Percentiles rank a stretch among this genome's conserved stretches.
phyloP scores from a whole-genome alignment of 192 early-diverging fungal species.

The Backusella australiensis region DNA sequence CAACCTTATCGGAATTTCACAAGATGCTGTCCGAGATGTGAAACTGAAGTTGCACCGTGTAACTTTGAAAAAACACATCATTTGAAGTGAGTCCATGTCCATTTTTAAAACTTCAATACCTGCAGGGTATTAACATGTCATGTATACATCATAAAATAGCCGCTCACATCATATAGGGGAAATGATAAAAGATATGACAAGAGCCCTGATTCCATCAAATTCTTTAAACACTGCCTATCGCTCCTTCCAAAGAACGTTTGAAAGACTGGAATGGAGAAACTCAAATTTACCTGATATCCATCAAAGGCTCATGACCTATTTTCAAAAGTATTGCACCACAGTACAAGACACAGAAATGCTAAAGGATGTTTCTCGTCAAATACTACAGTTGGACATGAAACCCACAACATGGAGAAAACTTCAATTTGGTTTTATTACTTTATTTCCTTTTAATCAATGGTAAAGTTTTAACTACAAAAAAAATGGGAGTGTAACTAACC shows the following conservation, averaged over 20 bases:
- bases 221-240: neutral
- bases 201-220: neutral
- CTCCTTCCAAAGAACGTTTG: neutral
- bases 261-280: conserved; percentile 2
- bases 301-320: neutral
- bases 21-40: conserved; percentile 44
- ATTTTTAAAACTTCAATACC: neutral
- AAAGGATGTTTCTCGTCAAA: neutral
- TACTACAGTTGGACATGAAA: conserved; percentile 21
- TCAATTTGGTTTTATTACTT: conserved; percentile 53
- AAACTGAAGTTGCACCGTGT: conserved; percentile 40
- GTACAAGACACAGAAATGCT: neutral
- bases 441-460: conserved; percentile 49
- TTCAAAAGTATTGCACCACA: neutral
- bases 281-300: conserved; percentile 11
- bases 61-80: conserved; percentile 11
- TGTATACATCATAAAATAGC: neutral
- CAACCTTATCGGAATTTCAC: conserved; percentile 50
- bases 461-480: conserved; percentile 15
- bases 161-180: neutral
- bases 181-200: neutral
- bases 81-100: neutral
- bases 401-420: conserved; percentile 52
- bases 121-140: neutral
- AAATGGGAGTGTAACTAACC: neutral